Base-by-base conservation (phyloP, 2,329 filamentous ascomycete genomes). In the Harringtonia lauricola region DNA sequence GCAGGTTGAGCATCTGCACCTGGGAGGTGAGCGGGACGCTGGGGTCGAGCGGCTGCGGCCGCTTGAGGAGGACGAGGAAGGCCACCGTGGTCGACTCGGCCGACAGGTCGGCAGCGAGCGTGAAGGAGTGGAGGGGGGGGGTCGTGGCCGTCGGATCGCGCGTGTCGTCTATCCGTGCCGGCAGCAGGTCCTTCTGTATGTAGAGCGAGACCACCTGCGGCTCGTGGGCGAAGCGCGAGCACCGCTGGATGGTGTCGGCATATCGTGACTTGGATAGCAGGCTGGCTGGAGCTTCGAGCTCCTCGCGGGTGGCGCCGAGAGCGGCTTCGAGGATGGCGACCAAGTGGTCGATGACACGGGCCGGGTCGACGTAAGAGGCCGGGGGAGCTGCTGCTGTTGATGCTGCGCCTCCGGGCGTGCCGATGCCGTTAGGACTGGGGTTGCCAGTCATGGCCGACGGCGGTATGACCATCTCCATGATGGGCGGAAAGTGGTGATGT, bases 1-100 rank as follows among this genome's bases (percentile, higher is more conserved):
- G 89, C 49, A 98, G 71, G 60, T 94, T 95, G 62, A 90, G 85
- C 58, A 95, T 84, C 58, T 94, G 87, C 55, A 98, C 81, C 66
- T 98, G 92, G 46, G 82, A 82, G 54, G 82, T 81, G 58, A 98
- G 79, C 46, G 89, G 84, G 59, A 87, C 71, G 54, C 75, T 76
- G 47, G 86, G 79, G 61, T 95, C 86, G 65, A 98, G 86, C 42
- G 89, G 85, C 59, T 83, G 79, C 43, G 90, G 83, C 44, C 87
- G 81, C 70, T 98, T 98, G 53, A 95, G 76, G 55, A 98, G 78
- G 45, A 88, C 85, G 51, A 96, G 81, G 52, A 86, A 95, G 39
- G 86, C 82, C 37, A 84, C 76, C 36, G 88, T 94, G n/a, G 81
- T 81, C 37, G 83, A 70, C 28, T 83, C 81, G 39, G 83, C 83